Conservation (phyloP, 805 yeast genomes). For the Lachancea sp. region DNA sequence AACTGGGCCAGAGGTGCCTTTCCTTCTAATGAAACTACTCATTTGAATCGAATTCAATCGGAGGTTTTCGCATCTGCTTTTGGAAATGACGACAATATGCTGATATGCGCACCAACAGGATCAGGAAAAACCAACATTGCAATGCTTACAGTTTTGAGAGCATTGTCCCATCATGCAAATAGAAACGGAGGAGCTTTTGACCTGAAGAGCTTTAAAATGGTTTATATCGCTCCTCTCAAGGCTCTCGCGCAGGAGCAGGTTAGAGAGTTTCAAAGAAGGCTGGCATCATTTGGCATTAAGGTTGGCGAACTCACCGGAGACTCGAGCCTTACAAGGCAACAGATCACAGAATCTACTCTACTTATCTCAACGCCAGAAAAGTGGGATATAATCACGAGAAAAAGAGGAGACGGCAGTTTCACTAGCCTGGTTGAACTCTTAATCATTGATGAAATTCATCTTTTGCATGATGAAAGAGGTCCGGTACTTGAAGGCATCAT, state of each 20-base stretch:
- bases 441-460: slow-evolving; percentile 88
- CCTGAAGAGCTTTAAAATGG: slow-evolving; percentile 59
- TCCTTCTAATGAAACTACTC: slow-evolving; percentile 54
- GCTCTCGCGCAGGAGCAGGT: slow-evolving; percentile 96
- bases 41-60: slow-evolving; percentile 79
- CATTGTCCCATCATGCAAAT: slow-evolving; percentile 48
- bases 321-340: slow-evolving; percentile 64
- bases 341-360: slow-evolving; percentile 71
- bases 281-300: slow-evolving; percentile 54
- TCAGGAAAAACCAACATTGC: slow-evolving; percentile 99
- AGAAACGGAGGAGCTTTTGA: slow-evolving; percentile 43
- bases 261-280: slow-evolving; percentile 69
- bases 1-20: slow-evolving; percentile 78
- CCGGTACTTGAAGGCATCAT: slow-evolving; percentile 89
- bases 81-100: slow-evolving; percentile 57
- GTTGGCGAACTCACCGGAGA: slow-evolving; percentile 93
- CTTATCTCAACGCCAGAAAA: slow-evolving; percentile 94
- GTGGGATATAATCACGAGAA: slow-evolving; percentile 94
- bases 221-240: slow-evolving; percentile 87
- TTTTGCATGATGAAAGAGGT: slow-evolving; percentile 90
- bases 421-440: slow-evolving; percentile 59
- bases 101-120: slow-evolving; percentile 97
- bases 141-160: slow-evolving; percentile 65
- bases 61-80: slow-evolving; percentile 77
- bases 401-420: slow-evolving; percentile 59